phyloP scores from a whole-genome alignment of 148 eudicot genomes.

The Rheum nobile region DNA sequence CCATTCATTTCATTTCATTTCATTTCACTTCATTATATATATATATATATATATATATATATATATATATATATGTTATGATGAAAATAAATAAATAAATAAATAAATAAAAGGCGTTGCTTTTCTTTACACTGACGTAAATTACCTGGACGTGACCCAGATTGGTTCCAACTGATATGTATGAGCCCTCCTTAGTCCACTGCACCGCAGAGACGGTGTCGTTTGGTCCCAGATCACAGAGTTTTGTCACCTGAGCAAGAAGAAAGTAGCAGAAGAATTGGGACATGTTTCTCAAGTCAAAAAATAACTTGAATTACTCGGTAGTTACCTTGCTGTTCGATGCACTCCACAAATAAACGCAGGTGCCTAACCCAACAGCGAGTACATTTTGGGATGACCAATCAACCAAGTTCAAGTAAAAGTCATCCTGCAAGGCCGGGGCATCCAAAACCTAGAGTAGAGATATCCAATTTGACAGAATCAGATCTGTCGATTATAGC shows the following conservation, averaged over 20 bases:
- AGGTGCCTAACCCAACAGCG: slow-evolving; percentile 90
- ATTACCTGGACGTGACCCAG: slow-evolving; percentile 88
- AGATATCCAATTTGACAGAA: too few relatives aligned
- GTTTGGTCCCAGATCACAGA: slow-evolving; percentile 85
- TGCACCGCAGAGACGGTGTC: slow-evolving; percentile 90
- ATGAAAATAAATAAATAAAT: too few relatives aligned
- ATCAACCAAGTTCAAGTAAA: slow-evolving; percentile 87
- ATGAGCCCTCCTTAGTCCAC: slow-evolving; percentile 97
- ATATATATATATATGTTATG: neutral
- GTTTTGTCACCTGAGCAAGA: slow-evolving; percentile 69
- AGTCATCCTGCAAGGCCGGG: slow-evolving; percentile 91
- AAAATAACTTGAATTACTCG: too few relatives aligned
- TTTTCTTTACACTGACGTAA: too few relatives aligned
- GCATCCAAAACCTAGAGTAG: slow-evolving; percentile 84
- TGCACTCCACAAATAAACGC: slow-evolving; percentile 93
- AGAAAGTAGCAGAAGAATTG: neutral
- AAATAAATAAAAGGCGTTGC: too few relatives aligned
- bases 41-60: neutral
- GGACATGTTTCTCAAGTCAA: too few relatives aligned
- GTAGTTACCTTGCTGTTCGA: slow-evolving; percentile 68
- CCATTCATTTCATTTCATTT: too few relatives aligned
- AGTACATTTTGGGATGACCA: slow-evolving; percentile 97
- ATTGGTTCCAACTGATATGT: slow-evolving; percentile 76
- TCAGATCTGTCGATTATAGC: too few relatives aligned
- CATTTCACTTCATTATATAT: too few relatives aligned